A percentile compares a stretch with the other conserved stretches of the same genome.
phyloP scores from a whole-genome alignment of 371 early-diverging fungal species.

The Blastocladiella emersonii region DNA sequence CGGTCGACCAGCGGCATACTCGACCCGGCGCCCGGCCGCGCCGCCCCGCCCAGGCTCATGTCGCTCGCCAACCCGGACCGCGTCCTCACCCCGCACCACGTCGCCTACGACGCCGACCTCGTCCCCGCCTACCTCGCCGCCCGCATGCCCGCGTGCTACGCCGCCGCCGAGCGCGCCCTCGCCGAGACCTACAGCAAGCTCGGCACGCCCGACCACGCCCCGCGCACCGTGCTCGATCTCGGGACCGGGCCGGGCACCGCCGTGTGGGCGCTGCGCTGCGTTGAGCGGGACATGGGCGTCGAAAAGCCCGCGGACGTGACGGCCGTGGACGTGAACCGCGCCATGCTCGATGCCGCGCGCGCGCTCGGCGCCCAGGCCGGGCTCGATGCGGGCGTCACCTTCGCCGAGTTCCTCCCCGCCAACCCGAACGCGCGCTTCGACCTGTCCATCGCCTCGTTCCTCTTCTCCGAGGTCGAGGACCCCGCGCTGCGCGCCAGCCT shows the following conservation, averaged over 20 bases:
- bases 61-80: slow-evolving; percentile 8
- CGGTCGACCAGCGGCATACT: slow-evolving; percentile 31
- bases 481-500: slow-evolving; percentile 45
- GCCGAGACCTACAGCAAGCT: slow-evolving; percentile 40
- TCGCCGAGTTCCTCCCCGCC: not conserved
- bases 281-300: slow-evolving; percentile 35
- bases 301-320: slow-evolving; percentile 23
- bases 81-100: slow-evolving; percentile 36
- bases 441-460: slow-evolving; percentile 58
- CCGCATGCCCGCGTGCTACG: slow-evolving; percentile 50
- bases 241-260: slow-evolving; percentile 80
- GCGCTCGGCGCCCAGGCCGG: slow-evolving; percentile 13
- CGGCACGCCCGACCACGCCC: slow-evolving; percentile 45
- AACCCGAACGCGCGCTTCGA: slow-evolving; percentile 20
- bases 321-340: slow-evolving; percentile 65
- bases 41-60: not conserved
- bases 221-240: slow-evolving; percentile 58
- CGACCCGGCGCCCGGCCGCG: not conserved
- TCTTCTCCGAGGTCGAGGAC: slow-evolving; percentile 56
- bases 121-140: slow-evolving; percentile 59
- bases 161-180: slow-evolving; percentile 50
- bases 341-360: slow-evolving; percentile 63
- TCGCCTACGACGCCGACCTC: slow-evolving; percentile 60
- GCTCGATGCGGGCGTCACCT: slow-evolving; percentile 6
- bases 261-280: slow-evolving; percentile 62